Evolutionary conservation across 805 yeast species (phyloP), one percentile per base, ranked within the genome.

Genomic region (Hanseniaspora guilliermondii): DNA sequence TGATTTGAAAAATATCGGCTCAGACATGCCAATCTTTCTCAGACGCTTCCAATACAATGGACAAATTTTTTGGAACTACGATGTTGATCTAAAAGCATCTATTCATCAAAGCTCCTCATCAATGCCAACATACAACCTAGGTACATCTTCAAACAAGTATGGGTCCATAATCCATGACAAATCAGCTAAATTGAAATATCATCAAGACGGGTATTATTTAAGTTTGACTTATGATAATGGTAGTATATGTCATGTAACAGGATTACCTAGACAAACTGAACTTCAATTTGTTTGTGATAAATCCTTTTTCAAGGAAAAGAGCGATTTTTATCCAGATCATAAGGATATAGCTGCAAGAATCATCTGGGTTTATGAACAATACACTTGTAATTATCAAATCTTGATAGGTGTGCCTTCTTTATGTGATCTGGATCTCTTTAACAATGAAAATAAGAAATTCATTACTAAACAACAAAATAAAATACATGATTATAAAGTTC

Each of bases 301-400:
- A 3, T 60, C 59, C 4, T 62, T 63, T 47, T 62, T 62, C 11
- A 64, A 69, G 19, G 56, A 59, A 25, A 52, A 17, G 27, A 8
- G 11, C n/a, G 14, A 17, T 16, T 14, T 52, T 57, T 9, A 52
- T 46, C 27, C 56, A 46, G 12, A 24, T n/a, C 12, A 54, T 64
- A 5, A 21, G 21, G 22, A 25, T 9, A 22, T 19, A 4, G 40
- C 36, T 12, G 47, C 45, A 12, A 35, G 56, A 33, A 64, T 71
- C n/a, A 53, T 68, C 9, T 73, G 74, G 61, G 71, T 79, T 3
- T 67, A 67, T 48, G 88, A 82, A 63, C 65, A 72, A 33, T 73
- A 71, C 53, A 77, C 82, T 0, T 82, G 88, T 62, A 74, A 74
- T 45, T 82, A 82, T 61, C 71, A 71, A 58, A 71, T 79, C 65